Evolutionary conservation across 1,284 basidiomycete genomes (phyloP).

Genomic region (Baeospora myosura): DNA sequence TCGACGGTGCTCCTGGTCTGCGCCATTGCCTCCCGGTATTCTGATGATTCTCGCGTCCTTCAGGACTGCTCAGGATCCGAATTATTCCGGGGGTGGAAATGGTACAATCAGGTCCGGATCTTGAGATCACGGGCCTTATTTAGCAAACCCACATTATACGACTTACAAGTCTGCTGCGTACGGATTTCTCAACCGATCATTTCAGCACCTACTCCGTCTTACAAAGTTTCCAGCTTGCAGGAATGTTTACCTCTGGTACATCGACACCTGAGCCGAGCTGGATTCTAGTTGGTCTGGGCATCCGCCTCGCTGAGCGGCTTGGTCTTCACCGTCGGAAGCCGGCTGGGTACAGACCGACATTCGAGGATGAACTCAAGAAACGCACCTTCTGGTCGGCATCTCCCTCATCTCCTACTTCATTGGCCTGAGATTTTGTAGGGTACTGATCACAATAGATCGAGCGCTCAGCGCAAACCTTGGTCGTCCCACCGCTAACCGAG

Average conservation of each 20-base stretch:
- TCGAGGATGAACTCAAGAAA: conserved; percentile 48
- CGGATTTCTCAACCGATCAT: conserved; percentile 14
- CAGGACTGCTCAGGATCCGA: conserved; percentile 14
- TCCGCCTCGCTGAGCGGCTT: conserved; percentile 34
- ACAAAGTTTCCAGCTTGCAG: conserved; percentile 21
- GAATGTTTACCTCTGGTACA: conserved; percentile 33
- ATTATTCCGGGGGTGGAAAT: conserved; percentile 42
- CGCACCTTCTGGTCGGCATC: conserved; percentile 49
- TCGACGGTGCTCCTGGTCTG: conserved; percentile 39
- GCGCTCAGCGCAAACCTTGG: conserved; percentile 41
- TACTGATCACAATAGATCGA: too few species aligned
- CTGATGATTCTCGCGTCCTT: conserved; percentile 36
- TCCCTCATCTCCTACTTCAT: too few species aligned
- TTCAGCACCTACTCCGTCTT: neutral
- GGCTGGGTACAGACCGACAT: conserved; percentile 12
- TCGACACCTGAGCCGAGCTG: conserved; percentile 45
- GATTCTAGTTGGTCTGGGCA: conserved; percentile 44
- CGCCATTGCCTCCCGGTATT: conserved; percentile 37
- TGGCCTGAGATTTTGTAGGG: too few species aligned
- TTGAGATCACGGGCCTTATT: conserved; percentile 22
- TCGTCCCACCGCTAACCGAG: conserved; percentile 40
- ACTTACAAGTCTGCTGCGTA: conserved; percentile 35
- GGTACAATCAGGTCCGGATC: conserved; percentile 32
- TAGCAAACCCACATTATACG: conserved; percentile 27
- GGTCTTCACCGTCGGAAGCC: conserved; percentile 20